These are phyloP conservation scores for Chenopodium album DNA, from an alignment of 148 eudicot genomes.

Conservation along the genomic window DNA sequence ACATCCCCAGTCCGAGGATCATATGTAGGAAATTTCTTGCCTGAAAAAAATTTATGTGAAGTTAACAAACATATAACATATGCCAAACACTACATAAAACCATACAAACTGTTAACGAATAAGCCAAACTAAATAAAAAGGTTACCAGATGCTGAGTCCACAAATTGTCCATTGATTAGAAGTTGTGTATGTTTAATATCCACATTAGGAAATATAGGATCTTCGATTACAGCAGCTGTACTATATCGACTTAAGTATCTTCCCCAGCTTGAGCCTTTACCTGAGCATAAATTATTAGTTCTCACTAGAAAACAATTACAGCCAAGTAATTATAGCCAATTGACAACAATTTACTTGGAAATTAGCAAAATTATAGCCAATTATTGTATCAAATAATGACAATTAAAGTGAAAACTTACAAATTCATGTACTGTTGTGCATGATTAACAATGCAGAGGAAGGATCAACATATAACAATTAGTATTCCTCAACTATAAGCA, in stretches of 20 bases:
- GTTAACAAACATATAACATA: background rate
- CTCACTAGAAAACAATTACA: background rate
- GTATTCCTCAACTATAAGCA: background rate
- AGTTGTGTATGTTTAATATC: conserved; percentile 70
- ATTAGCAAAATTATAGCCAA: background rate
- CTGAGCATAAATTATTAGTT: conserved; percentile 31
- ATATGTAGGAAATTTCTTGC: conserved; percentile 82
- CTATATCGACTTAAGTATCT: conserved; percentile 44
- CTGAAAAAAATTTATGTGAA: conserved; percentile 32
- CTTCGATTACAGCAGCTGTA: conserved; percentile 69
- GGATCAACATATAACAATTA: background rate
- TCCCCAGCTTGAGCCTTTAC: conserved; percentile 38
- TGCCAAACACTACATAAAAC: background rate
- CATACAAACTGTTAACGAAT: background rate
- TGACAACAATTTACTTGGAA: background rate
- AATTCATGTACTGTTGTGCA: background rate
- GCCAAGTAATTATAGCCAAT: background rate
- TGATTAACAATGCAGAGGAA: background rate
- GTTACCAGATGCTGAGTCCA: conserved; percentile 90
- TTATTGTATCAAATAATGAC: background rate
- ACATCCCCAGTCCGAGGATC: conserved; percentile 93
- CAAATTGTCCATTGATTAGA: conserved; percentile 90
- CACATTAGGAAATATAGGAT: conserved; percentile 68
- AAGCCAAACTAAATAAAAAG: background rate
- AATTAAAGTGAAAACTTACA: background rate